Evolutionary conservation across 768 basidiomycete species (phyloP).

Genomic region (Ephemerocybe angulata): DNA sequence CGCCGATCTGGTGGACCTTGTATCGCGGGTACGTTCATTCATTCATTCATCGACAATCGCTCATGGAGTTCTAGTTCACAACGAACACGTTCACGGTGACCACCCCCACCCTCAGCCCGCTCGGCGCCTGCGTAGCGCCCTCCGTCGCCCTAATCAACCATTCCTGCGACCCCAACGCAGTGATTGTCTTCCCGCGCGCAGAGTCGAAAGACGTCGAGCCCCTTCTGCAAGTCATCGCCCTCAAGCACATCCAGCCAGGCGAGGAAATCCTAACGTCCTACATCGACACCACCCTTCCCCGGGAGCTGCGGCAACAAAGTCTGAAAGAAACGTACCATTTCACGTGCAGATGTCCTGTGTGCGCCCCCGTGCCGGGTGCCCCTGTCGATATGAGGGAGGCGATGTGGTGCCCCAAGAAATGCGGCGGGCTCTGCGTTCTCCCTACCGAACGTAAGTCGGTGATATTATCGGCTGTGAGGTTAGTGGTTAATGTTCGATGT

Average conservation of each 20-base stretch:
- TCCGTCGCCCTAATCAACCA: slow-evolving; percentile 81
- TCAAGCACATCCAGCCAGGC: slow-evolving; percentile 56
- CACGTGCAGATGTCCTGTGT: slow-evolving; percentile 63
- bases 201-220: slow-evolving; percentile 44
- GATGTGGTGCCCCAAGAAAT: slow-evolving; percentile 64
- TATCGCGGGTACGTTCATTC: slow-evolving; percentile 57
- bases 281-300: slow-evolving; percentile 77
- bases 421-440: slow-evolving; percentile 59
- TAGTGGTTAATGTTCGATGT: no score
- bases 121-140: slow-evolving; percentile 85
- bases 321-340: slow-evolving; percentile 79
- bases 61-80: slow-evolving; percentile 55
- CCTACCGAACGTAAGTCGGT: slow-evolving; percentile 55
- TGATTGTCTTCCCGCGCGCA: slow-evolving; percentile 76
- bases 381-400: slow-evolving; percentile 63
- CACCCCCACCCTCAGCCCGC: slow-evolving; percentile 68
- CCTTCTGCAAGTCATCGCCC: slow-evolving; percentile 66
- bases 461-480: background rate
- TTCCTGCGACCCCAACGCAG: slow-evolving; percentile 84
- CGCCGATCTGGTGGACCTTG: slow-evolving; percentile 62
- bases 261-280: slow-evolving; percentile 87
- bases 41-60: background rate
- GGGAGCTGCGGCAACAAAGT: slow-evolving; percentile 45
- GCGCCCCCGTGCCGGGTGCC: slow-evolving; percentile 24
- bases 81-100: slow-evolving; percentile 91